These are phyloP conservation scores for Ascochyta koolunga DNA, from an alignment of 2,329 filamentous ascomycete genomes.

Conservation along the genomic window DNA sequence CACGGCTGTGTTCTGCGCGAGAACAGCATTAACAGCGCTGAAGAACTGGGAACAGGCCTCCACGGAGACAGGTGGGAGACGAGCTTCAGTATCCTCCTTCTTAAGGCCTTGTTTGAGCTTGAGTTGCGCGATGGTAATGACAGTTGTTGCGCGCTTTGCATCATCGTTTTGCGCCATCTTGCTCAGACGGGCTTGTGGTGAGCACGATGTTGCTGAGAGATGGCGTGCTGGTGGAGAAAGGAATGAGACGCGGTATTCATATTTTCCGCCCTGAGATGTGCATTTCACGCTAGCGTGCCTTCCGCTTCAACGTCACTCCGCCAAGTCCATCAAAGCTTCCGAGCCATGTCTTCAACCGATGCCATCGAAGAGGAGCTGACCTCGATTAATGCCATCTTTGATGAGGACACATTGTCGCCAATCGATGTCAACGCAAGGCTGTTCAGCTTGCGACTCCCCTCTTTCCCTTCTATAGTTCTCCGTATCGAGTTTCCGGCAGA, in stretches of 20 bases:
- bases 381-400: constrained; percentile 86
- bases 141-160: constrained; percentile 30
- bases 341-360: constrained; percentile 39
- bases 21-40: constrained; percentile 35
- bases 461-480: constrained; percentile 60
- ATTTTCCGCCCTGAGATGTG: constrained; percentile 11
- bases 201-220: constrained; percentile 10
- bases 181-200: not conserved
- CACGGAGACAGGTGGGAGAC: constrained; percentile 27
- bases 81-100: constrained; percentile 24
- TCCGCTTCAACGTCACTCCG: constrained; percentile 19
- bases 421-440: constrained; percentile 34
- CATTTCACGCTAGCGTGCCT: constrained; percentile 13
- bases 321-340: constrained; percentile 18
- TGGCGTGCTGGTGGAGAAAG: constrained; percentile 6
- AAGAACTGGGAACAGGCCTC: constrained; percentile 33
- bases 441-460: constrained; percentile 68
- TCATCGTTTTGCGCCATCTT: constrained; percentile 31
- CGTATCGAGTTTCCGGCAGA: constrained; percentile 70
- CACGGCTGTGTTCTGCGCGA: constrained; percentile 33
- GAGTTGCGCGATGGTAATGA: constrained; percentile 35
- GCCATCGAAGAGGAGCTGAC: constrained; percentile 74
- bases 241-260: constrained; percentile 7
- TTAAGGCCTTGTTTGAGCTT: constrained; percentile 39
- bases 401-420: constrained; percentile 63